These are phyloP conservation scores for Vanilla planifolia DNA, from an alignment of 106 monocot genomes.

Conservation along the genomic window DNA sequence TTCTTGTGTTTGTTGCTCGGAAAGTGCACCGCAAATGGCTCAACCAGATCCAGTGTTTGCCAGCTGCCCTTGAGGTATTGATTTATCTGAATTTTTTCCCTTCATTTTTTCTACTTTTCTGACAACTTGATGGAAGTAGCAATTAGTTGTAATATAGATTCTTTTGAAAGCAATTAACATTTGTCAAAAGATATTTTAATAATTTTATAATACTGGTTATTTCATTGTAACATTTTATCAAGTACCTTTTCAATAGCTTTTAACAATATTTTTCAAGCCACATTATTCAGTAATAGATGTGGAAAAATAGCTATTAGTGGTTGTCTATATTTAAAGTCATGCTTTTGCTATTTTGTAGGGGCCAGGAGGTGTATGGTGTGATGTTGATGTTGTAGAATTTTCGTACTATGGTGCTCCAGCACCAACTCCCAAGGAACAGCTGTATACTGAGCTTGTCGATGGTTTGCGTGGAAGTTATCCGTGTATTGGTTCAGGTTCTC, in stretches of 20 bases:
- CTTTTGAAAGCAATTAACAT: too few relatives aligned
- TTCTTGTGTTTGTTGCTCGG: constrained; percentile 94
- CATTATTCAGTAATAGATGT: too few relatives aligned
- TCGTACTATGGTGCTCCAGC: constrained; percentile 94
- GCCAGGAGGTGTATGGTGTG: constrained; percentile 95
- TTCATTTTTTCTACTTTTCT: too few relatives aligned
- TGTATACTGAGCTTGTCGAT: constrained; percentile 86
- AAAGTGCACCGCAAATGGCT: constrained; percentile 94
- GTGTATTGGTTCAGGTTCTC: constrained; percentile 90
- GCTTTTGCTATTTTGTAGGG: constrained; percentile 32
- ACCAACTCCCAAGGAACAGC: constrained; percentile 82
- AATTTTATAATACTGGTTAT: too few relatives aligned
- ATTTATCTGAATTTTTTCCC: background rate
- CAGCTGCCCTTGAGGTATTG: constrained; percentile 71
- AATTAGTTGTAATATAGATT: too few relatives aligned
- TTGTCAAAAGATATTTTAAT: too few relatives aligned
- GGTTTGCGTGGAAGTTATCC: constrained; percentile 89
- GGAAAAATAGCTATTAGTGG: too few relatives aligned
- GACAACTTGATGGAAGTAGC: too few relatives aligned
- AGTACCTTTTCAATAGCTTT: too few relatives aligned
- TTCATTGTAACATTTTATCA: too few relatives aligned
- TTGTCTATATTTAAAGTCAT: too few relatives aligned
- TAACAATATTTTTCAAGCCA: too few relatives aligned
- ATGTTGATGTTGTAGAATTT: constrained; percentile 96
- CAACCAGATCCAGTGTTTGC: constrained; percentile 62